Percentiles rank a stretch among this genome's conserved stretches.
Evolutionary conservation across 306 rosid species (phyloP).

Genomic region (Betula pendula): DNA sequence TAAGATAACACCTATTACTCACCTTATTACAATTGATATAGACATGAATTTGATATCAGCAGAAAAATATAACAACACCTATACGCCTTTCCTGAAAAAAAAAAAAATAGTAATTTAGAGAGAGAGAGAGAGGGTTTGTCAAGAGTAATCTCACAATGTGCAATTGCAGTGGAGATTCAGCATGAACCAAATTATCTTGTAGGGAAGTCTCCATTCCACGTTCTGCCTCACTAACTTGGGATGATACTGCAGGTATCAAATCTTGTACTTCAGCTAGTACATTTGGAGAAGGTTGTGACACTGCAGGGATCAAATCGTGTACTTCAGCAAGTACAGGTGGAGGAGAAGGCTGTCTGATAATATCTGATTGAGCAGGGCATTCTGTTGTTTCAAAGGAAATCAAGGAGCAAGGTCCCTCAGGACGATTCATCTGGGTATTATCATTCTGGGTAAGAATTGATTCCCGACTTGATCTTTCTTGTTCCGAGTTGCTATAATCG

Average conservation of each 20-base stretch:
- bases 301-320: conserved; percentile 76
- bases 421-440: conserved; percentile 34
- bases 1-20: conserved; percentile 11
- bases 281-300: conserved; percentile 83
- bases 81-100: conserved; percentile 1
- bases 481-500: conserved; percentile 42
- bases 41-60: not conserved
- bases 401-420: conserved; percentile 61
- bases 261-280: conserved; percentile 91
- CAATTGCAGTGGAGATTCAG: conserved; percentile 75
- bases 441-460: conserved; percentile 39
- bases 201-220: conserved; percentile 44
- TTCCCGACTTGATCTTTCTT: conserved; percentile 41
- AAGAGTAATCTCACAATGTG: conserved; percentile 71
- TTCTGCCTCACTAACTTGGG: conserved; percentile 51
- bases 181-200: conserved; percentile 52
- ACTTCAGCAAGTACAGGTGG: conserved; percentile 94
- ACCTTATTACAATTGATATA: conserved; percentile 15
- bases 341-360: conserved; percentile 90
- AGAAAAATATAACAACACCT: conserved; percentile 17
- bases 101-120: not conserved
- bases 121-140: conserved; percentile 7
- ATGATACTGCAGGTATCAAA: conserved; percentile 70
- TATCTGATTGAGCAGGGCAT: conserved; percentile 47
- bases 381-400: conserved; percentile 76